Conservation (phyloP, 495 filamentous ascomycete genomes). For the Trichoderma orchidacearum region DNA sequence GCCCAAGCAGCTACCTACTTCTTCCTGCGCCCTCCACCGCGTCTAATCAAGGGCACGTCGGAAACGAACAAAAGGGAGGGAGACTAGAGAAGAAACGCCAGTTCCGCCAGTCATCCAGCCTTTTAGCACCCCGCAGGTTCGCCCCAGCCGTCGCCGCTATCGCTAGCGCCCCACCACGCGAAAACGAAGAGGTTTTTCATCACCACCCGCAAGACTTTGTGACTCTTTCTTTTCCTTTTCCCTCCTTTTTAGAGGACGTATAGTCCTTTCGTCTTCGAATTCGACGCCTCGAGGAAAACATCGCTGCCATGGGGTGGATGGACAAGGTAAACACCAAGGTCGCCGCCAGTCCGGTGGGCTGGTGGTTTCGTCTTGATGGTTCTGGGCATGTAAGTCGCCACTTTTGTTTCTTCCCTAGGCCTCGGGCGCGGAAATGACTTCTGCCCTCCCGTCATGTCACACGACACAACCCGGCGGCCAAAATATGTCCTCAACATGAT, state of each 20-base stretch:
- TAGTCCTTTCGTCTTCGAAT: background rate
- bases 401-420: background rate
- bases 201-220: background rate
- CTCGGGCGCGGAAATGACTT: no score
- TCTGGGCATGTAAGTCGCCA: conserved; percentile 52
- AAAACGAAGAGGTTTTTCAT: background rate
- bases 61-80: no score
- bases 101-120: no score
- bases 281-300: background rate
- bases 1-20: no score
- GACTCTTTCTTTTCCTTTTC: background rate
- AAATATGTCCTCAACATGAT: no score
- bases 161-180: background rate
- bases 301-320: conserved; percentile 19
- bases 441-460: background rate
- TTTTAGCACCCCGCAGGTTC: background rate
- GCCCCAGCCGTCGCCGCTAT: background rate
- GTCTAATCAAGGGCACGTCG: no score
- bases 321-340: conserved; percentile 39
- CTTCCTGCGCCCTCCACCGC: no score
- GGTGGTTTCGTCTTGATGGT: conserved; percentile 61
- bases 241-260: background rate
- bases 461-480: background rate
- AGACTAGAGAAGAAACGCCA: no score
- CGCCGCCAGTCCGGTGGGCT: conserved; percentile 46